Percentiles rank a stretch among this genome's conserved stretches.
These are phyloP conservation scores for Dipteronia dyeriana DNA, from an alignment of 345 rosid genomes.

Conservation along the genomic window DNA sequence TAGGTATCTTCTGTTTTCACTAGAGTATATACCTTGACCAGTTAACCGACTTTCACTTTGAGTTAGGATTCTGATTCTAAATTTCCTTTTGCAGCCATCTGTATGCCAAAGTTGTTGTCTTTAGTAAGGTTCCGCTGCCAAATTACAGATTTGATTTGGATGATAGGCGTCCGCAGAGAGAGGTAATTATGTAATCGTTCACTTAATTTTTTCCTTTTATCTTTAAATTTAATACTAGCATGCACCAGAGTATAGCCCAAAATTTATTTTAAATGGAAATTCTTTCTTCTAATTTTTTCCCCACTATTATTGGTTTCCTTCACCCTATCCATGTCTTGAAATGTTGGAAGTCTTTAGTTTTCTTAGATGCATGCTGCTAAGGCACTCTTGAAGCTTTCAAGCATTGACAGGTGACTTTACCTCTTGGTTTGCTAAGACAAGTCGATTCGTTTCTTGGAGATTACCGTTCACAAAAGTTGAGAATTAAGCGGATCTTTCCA, in stretches of 20 bases:
- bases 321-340: background rate
- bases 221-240: background rate
- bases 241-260: background rate
- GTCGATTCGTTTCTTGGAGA: constrained; percentile 64
- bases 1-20: constrained; percentile 47
- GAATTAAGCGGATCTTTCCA: constrained; percentile 36
- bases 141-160: constrained; percentile 97
- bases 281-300: background rate
- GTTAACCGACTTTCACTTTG: constrained; percentile 7
- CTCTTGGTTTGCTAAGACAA: constrained; percentile 58
- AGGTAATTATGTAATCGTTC: constrained; percentile 50
- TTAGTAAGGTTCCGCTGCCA: constrained; percentile 89
- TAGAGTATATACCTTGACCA: constrained; percentile 2
- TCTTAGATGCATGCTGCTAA: constrained; percentile 9
- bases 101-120: constrained; percentile 76
- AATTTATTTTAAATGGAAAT: background rate
- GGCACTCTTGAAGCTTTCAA: constrained; percentile 16
- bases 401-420: constrained; percentile 61
- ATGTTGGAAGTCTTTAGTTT: background rate
- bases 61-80: constrained; percentile 25
- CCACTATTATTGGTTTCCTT: background rate
- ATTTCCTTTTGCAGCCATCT: constrained; percentile 60
- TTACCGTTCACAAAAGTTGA: constrained; percentile 55
- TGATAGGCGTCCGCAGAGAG: constrained; percentile 86
- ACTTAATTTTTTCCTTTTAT: background rate